Base-by-base conservation (phyloP, 1,139 yeast species). In the Starmera stellimalicola region DNA sequence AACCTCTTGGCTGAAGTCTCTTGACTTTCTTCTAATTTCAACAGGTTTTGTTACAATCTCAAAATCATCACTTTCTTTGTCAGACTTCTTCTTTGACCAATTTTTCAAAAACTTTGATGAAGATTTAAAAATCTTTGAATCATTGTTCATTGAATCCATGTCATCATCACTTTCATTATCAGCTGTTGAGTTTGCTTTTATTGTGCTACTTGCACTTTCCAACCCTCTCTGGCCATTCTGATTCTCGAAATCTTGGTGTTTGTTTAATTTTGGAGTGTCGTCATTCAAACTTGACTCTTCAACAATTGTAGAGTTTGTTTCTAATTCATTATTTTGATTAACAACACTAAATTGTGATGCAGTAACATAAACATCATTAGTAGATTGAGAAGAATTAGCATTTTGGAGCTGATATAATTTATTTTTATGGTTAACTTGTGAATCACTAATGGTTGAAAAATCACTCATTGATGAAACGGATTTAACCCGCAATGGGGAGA, bases 311-410 rank as follows among this genome's bases (percentile, higher is more conserved):
- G 36, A 33, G 15, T 31, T 22, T 18, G n/a, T n/a, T n/a, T n/a
- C n/a, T n/a, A n/a, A n/a, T n/a, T n/a, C n/a, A n/a, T n/a, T 27
- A 26, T 27, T 16, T 4, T 18, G 29, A 19, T 33, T 47, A 30
- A 46, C 32, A 11, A 48, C 32, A 6, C 57, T 51, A 26, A 63
- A 55, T 34, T 65, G 66, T 0, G 62, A 51, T 1, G 70, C 70
- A 4, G 70, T 65, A 9, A 60, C 61, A 44, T 57, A 65, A 2
- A 62, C 60, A 31, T 65, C 70, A 23, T 54, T 55, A 16, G 55
- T 52, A 6, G 53, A 41, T 12, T 43, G 37, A n/a, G 48, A 40
- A 6, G 35, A 37, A 9, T 33, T 26, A 1, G 47, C 41, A n/a
- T n/a, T n/a, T n/a, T n/a, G n/a, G 15, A 54, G 31, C 25, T 47